Evolutionary conservation across 768 basidiomycete genomes (phyloP).

Genomic region (Guyanaporus albipodus): DNA sequence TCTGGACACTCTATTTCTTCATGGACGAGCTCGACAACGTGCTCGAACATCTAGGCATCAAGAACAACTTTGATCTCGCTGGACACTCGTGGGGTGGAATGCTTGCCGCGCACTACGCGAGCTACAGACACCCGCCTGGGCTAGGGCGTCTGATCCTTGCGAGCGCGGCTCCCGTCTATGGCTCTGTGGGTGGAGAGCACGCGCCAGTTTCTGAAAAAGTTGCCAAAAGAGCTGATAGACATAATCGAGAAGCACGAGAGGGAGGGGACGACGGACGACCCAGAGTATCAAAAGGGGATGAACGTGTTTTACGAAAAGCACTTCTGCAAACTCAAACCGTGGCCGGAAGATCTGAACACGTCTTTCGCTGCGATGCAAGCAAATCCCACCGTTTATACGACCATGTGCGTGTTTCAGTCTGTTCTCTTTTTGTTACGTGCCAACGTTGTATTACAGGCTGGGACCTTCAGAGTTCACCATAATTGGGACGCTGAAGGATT

Average conservation of each 20-base stretch:
- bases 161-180: conserved; percentile 30
- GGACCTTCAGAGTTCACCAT: conserved; percentile 32
- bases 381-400: conserved; percentile 32
- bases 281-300: conserved; percentile 32
- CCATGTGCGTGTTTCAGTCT: conserved; percentile 25
- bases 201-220: conserved; percentile 18
- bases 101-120: conserved; percentile 39
- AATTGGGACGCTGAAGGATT: conserved; percentile 39
- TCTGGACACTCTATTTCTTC: conserved; percentile 48
- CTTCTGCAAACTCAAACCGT: conserved; percentile 29
- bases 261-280: conserved; percentile 27
- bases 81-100: conserved; percentile 60
- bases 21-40: conserved; percentile 49
- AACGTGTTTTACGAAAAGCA: conserved; percentile 30
- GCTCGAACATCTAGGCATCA: conserved; percentile 38
- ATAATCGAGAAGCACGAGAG: conserved; percentile 28
- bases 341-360: conserved; percentile 27
- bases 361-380: conserved; percentile 22
- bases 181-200: conserved; percentile 22
- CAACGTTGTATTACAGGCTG: background rate
- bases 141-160: conserved; percentile 35
- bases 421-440: background rate
- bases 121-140: conserved; percentile 34
- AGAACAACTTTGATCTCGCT: conserved; percentile 38
- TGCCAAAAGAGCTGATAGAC: conserved; percentile 26